Conservation (phyloP, 495 filamentous ascomycete genomes). For the Penicillium samsonianum region DNA sequence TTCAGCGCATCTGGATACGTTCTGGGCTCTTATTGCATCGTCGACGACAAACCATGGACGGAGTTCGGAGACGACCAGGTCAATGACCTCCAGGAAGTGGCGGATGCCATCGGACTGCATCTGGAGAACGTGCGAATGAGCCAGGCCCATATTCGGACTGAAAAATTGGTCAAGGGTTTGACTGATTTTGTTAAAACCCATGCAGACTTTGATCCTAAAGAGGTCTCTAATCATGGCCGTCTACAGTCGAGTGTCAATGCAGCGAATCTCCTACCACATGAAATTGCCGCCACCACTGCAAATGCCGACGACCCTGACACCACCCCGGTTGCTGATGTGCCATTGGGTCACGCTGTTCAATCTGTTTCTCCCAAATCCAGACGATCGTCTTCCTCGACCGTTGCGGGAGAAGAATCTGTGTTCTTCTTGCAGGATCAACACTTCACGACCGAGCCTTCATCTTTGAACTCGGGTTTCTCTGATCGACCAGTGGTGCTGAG, state of each 20-base stretch:
- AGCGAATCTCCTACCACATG: not conserved
- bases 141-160: constrained; percentile 31
- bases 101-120: constrained; percentile 34
- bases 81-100: constrained; percentile 32
- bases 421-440: constrained; percentile 7
- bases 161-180: constrained; percentile 34
- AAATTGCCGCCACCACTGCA: not conserved
- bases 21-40: constrained; percentile 62
- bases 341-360: no score
- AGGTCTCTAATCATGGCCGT: not conserved
- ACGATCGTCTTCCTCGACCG: constrained; percentile 2
- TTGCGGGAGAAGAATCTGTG: constrained; percentile 9
- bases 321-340: not conserved
- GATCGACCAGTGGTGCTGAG: constrained; percentile 8
- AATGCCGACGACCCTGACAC: not conserved
- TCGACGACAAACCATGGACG: constrained; percentile 54
- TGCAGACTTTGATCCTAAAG: constrained; percentile 26
- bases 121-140: constrained; percentile 37
- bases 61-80: constrained; percentile 34
- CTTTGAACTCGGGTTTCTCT: constrained; percentile 16
- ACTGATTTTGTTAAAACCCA: constrained; percentile 36
- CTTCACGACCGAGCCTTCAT: constrained; percentile 8
- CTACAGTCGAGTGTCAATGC: not conserved
- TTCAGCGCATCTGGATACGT: constrained; percentile 57
- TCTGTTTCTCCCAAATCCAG: not conserved